phyloP scores from a whole-genome alignment of 495 filamentous ascomycete species.

The Cryomyces minteri region DNA sequence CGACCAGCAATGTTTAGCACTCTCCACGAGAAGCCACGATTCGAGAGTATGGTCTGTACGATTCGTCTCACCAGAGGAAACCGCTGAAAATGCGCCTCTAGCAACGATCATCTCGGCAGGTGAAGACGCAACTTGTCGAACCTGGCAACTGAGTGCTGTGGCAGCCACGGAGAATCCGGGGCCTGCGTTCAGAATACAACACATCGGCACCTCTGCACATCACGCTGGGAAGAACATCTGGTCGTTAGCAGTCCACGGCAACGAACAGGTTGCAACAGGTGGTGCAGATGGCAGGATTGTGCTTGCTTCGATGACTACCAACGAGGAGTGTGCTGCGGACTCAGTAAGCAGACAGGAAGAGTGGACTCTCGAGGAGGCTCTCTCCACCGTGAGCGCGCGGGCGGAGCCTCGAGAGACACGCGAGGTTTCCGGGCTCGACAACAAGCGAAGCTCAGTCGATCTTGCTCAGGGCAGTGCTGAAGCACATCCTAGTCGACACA shows the following conservation, averaged over 20 bases:
- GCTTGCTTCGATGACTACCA: not conserved
- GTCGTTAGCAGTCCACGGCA: conserved; percentile 37
- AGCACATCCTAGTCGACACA: too few relatives aligned
- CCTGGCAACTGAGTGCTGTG: conserved; percentile 5
- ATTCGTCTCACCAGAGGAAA: conserved; percentile 26
- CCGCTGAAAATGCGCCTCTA: too few relatives aligned
- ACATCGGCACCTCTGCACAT: conserved; percentile 32
- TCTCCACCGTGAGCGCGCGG: not conserved
- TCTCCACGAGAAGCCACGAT: conserved; percentile 48
- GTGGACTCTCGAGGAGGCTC: not conserved
- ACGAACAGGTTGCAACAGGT: conserved; percentile 46
- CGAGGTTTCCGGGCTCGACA: conserved; percentile 2
- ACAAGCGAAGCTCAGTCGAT: conserved; percentile 4
- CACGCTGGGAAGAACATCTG: conserved; percentile 90
- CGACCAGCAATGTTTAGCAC: too few relatives aligned
- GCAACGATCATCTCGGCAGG: conserved; percentile 8
- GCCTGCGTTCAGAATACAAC: conserved; percentile 22
- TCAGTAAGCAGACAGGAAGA: not conserved
- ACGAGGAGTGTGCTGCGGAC: not conserved
- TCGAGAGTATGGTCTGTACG: conserved; percentile 80
- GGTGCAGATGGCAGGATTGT: conserved; percentile 54
- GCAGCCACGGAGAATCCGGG: not conserved
- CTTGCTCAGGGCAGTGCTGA: too few relatives aligned
- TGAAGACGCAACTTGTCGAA: conserved; percentile 14
- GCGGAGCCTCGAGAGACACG: not conserved